Conservation (phyloP, 495 filamentous ascomycete genomes). For the Penicillium arizonense region DNA sequence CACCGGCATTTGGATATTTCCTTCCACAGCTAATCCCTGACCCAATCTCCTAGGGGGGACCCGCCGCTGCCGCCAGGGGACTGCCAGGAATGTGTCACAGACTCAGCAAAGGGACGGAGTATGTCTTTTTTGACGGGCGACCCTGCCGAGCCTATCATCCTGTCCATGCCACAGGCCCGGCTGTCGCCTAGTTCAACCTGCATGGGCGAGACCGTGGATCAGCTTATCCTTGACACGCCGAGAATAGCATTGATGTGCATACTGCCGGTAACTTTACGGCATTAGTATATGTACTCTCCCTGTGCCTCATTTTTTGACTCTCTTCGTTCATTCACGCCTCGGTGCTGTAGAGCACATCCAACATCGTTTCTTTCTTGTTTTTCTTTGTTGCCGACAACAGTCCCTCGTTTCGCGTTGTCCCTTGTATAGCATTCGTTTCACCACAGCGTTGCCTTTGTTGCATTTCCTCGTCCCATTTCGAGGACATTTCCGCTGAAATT, state of each 20-base stretch:
- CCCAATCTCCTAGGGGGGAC: slow-evolving; percentile 1
- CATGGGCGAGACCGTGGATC: slow-evolving; percentile 21
- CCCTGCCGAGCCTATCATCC: slow-evolving; percentile 21
- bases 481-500: neutral
- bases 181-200: slow-evolving; percentile 22
- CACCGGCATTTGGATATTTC: neutral
- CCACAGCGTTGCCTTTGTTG: slow-evolving; percentile 13
- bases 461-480: slow-evolving; percentile 4
- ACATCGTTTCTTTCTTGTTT: slow-evolving; percentile 21
- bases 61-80: slow-evolving; percentile 19
- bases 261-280: slow-evolving; percentile 21
- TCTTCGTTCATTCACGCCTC: slow-evolving; percentile 12
- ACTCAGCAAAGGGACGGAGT: slow-evolving; percentile 16
- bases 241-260: slow-evolving; percentile 29
- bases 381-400: slow-evolving; percentile 10
- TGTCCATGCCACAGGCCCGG: slow-evolving; percentile 25
- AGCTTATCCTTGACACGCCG: slow-evolving; percentile 19
- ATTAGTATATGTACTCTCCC: slow-evolving; percentile 24
- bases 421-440: slow-evolving; percentile 23
- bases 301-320: slow-evolving; percentile 2
- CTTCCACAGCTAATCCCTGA: slow-evolving; percentile 6
- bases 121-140: slow-evolving; percentile 1
- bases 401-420: slow-evolving; percentile 29
- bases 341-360: slow-evolving; percentile 27
- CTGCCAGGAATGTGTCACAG: slow-evolving; percentile 28